These are phyloP conservation scores for Fonsecaea pugnacius DNA, from an alignment of 2,329 filamentous ascomycete species.

Conservation along the genomic window DNA sequence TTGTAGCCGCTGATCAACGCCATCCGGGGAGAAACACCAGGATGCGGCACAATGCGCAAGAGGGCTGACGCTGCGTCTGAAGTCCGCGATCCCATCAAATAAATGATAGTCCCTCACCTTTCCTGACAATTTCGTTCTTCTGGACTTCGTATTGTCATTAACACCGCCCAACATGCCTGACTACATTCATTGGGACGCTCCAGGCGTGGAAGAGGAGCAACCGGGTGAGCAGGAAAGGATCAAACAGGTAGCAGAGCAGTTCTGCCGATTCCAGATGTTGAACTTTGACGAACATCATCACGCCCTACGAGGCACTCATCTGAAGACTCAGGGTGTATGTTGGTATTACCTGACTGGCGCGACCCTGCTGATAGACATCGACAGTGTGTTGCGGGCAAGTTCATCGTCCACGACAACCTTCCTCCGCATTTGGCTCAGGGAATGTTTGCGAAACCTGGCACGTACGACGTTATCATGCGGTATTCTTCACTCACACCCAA, in stretches of 20 bases:
- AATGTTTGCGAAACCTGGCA: conserved; percentile 32
- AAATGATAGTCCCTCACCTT: not conserved
- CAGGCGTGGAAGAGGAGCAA: conserved; percentile 25
- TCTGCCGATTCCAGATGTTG: conserved; percentile 35
- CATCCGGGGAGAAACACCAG: not conserved
- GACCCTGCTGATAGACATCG: conserved; percentile 8
- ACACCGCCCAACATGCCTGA: not conserved
- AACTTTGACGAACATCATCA: conserved; percentile 35
- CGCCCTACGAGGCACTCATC: conserved; percentile 31
- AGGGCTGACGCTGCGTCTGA: not conserved
- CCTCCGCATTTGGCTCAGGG: conserved; percentile 31
- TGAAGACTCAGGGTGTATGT: conserved; percentile 33
- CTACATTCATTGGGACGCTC: conserved; percentile 26
- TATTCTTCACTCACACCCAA: conserved; percentile 35
- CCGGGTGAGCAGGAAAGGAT: conserved; percentile 32
- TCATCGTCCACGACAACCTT: conserved; percentile 31
- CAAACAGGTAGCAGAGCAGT: conserved; percentile 28
- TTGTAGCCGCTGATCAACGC: not conserved
- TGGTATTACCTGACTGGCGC: not conserved
- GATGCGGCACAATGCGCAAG: not conserved
- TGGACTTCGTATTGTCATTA: not conserved
- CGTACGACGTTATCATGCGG: conserved; percentile 35
- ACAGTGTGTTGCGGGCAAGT: conserved; percentile 32
- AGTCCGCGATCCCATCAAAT: not conserved
- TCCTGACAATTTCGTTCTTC: not conserved